Conservation (phyloP, 1,284 basidiomycete genomes). For the Ganoderma meredithae region DNA sequence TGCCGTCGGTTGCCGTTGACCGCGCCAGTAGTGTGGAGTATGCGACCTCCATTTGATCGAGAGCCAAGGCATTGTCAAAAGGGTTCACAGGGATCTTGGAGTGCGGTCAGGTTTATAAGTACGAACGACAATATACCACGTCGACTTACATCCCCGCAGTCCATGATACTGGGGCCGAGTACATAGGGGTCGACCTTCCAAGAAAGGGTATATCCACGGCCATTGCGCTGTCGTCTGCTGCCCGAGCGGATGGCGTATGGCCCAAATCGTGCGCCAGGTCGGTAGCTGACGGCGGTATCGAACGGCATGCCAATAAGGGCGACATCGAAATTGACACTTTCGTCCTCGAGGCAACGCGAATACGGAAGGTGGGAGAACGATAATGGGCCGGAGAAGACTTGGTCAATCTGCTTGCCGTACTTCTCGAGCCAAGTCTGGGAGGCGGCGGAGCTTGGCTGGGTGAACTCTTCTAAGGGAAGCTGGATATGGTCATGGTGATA, state of each 20-base stretch:
- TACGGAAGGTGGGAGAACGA: conserved; percentile 80
- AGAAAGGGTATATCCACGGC: conserved; percentile 66
- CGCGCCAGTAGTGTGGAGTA: conserved; percentile 74
- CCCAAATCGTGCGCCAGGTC: conserved; percentile 83
- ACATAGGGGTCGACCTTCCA: conserved; percentile 76
- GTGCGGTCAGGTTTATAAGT: background rate
- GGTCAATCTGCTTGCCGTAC: conserved; percentile 76
- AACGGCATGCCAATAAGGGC: conserved; percentile 85
- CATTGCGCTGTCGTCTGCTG: conserved; percentile 67
- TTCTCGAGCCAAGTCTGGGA: conserved; percentile 65
- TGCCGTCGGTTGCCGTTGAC: conserved; percentile 47
- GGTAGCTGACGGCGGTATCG: conserved; percentile 76
- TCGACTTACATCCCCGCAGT: conserved; percentile 76
- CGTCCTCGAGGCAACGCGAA: conserved; percentile 71
- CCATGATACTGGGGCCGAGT: conserved; percentile 66
- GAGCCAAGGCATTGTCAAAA: conserved; percentile 77
- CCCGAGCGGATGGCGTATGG: conserved; percentile 83
- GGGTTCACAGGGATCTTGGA: conserved; percentile 70
- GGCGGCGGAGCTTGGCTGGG: conserved; percentile 21
- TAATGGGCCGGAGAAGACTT: conserved; percentile 74
- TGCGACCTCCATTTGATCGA: conserved; percentile 83
- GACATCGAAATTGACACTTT: conserved; percentile 65
- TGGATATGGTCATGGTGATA: conserved; percentile 14
- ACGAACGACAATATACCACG: background rate
- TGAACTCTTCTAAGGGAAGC: conserved; percentile 25